Percentiles rank a stretch among this genome's conserved stretches.
Conservation (phyloP, 768 basidiomycete species). For the Xerocomellus dryophilus region DNA sequence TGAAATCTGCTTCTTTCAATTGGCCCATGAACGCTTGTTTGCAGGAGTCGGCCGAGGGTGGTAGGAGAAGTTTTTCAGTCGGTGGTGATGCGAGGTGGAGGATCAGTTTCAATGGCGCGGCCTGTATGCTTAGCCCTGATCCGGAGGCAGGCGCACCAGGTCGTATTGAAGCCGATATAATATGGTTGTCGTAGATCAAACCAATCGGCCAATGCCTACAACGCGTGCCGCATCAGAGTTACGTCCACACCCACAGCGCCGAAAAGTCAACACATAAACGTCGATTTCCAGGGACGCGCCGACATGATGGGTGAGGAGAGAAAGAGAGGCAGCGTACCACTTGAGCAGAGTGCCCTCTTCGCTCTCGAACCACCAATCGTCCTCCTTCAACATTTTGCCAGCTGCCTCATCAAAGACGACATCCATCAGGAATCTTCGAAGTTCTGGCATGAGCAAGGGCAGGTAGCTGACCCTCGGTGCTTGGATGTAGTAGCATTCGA, state of each 20-base stretch:
- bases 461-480: conserved; percentile 93
- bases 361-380: conserved; percentile 98
- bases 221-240: conserved; percentile 9
- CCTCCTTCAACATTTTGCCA: conserved; percentile 71
- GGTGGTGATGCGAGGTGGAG: conserved; percentile 89
- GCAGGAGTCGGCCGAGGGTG: conserved; percentile 80
- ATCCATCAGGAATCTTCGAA: conserved; percentile 85
- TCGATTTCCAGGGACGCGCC: neutral
- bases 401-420: conserved; percentile 88
- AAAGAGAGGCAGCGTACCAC: conserved; percentile 56
- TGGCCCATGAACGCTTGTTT: conserved; percentile 95
- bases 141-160: conserved; percentile 36
- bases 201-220: conserved; percentile 98
- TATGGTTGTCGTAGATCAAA: conserved; percentile 85
- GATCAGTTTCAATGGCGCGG: conserved; percentile 66
- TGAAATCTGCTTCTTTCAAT: conserved; percentile 94
- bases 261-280: too few species aligned
- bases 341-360: conserved; percentile 78
- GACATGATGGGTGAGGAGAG: neutral
- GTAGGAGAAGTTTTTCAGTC: conserved; percentile 76
- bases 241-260: neutral
- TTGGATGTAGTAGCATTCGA: conserved; percentile 88
- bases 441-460: conserved; percentile 84
- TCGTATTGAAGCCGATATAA: conserved; percentile 58
- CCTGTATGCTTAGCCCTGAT: conserved; percentile 38